Base-by-base conservation (phyloP, 306 rosid genomes). In the Arachis hypogaea region DNA sequence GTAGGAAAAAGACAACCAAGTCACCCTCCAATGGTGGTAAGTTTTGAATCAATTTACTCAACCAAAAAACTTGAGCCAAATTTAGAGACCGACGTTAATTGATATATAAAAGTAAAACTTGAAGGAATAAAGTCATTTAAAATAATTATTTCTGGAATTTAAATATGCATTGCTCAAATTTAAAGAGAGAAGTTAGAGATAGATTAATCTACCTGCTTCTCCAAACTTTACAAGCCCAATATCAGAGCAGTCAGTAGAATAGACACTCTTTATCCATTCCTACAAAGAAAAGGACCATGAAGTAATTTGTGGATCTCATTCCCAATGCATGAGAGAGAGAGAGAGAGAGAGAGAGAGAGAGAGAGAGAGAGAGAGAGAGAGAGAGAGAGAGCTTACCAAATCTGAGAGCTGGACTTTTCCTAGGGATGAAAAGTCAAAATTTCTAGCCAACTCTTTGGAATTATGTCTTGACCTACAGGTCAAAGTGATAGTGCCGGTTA, bases 181-280 rank as follows among this genome's bases (percentile, higher is more conserved):
- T 58, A 42, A 63, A 55, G 56, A 11, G 28, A 36, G 74, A 45
- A 38, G 52, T 52, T 58, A 9, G 38, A 50, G 75, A 41, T 73
- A 82, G 64, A 57, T 54, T 47, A 54, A 73, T 76, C 49, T 81
- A 94, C 98, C 97, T 82, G 99, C 83, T 60, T 90, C 88, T 85
- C 80, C 84, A 69, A 90, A 57, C 50, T 36, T 84, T 70, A 88
- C 92, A 74, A 90, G 86, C 76, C 99, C 97, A 56, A 88, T 78
- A 77, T 94, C 97, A 79, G 92, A 85, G 80, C 91, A 92, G 74
- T 94, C 99, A 10, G 91, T 92, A 75, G 87, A 85, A 81, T 82
- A 90, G 77, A 94, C 47, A 11, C 87, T 80, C 55, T 56, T 84
- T 81, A 77, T 94, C 99, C 99, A 94, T 66, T 88, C 98, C 99